phyloP scores from a whole-genome alignment of 1,139 yeast species.

The Scheffersomyces titani region DNA sequence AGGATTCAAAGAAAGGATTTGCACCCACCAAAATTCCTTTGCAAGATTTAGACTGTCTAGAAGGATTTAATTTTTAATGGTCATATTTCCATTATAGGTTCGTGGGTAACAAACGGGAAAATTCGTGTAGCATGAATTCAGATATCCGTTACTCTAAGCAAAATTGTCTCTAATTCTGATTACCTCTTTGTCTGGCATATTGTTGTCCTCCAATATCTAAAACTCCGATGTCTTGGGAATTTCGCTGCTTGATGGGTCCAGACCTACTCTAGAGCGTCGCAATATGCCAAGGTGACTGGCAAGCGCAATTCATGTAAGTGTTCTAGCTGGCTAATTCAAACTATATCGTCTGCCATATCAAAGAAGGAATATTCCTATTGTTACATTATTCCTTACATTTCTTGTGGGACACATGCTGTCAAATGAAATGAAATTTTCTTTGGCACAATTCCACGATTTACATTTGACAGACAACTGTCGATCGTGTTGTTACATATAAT shows the following conservation, averaged over 20 bases:
- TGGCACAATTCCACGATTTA: neutral
- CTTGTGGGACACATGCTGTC: neutral
- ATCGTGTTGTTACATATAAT: neutral
- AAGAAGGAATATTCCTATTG: neutral
- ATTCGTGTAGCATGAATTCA: neutral
- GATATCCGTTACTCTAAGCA: no score
- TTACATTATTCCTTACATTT: neutral
- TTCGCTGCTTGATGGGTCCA: no score
- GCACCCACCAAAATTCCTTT: neutral
- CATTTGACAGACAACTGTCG: neutral
- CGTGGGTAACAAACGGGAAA: neutral
- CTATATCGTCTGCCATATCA: neutral
- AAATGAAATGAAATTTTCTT: neutral
- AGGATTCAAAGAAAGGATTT: neutral
- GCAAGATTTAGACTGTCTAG: neutral
- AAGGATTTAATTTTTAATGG: neutral
- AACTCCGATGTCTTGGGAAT: no score
- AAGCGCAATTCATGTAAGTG: neutral
- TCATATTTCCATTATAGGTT: neutral
- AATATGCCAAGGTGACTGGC: neutral
- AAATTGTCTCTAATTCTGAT: no score
- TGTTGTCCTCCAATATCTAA: neutral
- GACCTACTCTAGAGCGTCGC: neutral
- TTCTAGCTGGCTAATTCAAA: neutral
- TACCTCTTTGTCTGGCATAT: neutral